Conservation (phyloP, 129 eudicot species). For the Centaurea solstitialis region DNA sequence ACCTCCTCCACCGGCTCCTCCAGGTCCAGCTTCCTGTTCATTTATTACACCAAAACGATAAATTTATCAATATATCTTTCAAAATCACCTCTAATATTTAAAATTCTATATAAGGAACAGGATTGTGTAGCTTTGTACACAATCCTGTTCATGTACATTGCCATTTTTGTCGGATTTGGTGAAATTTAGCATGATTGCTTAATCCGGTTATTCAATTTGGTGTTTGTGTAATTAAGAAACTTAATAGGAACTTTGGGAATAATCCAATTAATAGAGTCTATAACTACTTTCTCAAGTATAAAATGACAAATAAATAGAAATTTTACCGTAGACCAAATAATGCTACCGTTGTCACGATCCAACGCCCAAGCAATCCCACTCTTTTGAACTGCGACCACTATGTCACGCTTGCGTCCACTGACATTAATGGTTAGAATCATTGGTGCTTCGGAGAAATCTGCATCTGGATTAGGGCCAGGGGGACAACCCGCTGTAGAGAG, state of each 20-base stretch:
- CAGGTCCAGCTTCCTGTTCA: slow-evolving; percentile 70
- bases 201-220: neutral
- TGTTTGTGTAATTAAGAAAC: neutral
- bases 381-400: slow-evolving; percentile 73
- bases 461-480: slow-evolving; percentile 78
- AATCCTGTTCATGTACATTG: too few relatives aligned
- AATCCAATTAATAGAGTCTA: neutral
- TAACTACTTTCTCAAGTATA: neutral
- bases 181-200: neutral
- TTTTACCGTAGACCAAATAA: slow-evolving; percentile 65
- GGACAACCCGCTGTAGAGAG: slow-evolving; percentile 74
- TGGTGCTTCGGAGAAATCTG: slow-evolving; percentile 85
- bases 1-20: slow-evolving; percentile 63
- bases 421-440: slow-evolving; percentile 50
- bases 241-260: neutral
- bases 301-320: neutral
- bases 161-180: too few relatives aligned
- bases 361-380: slow-evolving; percentile 87
- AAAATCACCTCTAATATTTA: too few relatives aligned
- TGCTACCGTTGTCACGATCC: slow-evolving; percentile 66
- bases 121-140: too few relatives aligned
- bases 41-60: too few relatives aligned
- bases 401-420: slow-evolving; percentile 42
- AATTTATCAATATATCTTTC: too few relatives aligned
- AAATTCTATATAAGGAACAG: too few relatives aligned